Evolutionary conservation across 2,329 filamentous ascomycete genomes (phyloP), one percentile per base, ranked within the genome.

Genomic region (Neonectria coccinea): DNA sequence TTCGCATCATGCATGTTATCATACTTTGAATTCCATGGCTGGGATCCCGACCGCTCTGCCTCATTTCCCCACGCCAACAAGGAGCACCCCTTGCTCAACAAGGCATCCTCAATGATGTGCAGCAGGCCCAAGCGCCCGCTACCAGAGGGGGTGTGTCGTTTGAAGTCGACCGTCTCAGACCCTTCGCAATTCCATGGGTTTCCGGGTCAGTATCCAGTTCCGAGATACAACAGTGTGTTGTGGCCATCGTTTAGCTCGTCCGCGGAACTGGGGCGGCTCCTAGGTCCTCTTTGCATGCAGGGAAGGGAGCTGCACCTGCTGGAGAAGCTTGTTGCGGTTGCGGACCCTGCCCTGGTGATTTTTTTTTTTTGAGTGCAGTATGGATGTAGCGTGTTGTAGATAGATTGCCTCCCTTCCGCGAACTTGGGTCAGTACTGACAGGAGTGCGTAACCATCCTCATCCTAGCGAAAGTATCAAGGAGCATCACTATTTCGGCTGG

Each of bases 31-130:
- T 31, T 56, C 51, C 47, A 52, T 44, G 45, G 39, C 54, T 48
- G 16, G 58, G 47, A 51, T 62, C 56, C 48, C 48, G 51, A 44
- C 60, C 52, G 44, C 41, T 16, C 42, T 62, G 45, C 53, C 51
- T 65, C 51, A 69, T 67, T 70, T 72, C 66, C 67, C 65, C 70
- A 64, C 67, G 68, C 54, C 57, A 56, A 62, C 62, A 59, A 67
- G 56, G 58, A 64, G 47, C 53, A 59, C 65, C 64, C 67, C 68
- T 61, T 65, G 56, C 52, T 65, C 56, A 45, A 36, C 51, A 51
- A 66, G 68, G 62, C 51, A 68, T 66, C 65, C 59, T 68, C 64
- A 64, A 72, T 74, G 72, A 72, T 74, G 68, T 71, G 70, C 72
- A 70, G 67, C 62, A 70, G 72, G 72, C 61, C 72, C 64, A 68